Base-by-base conservation (phyloP, 208 protist genomes). In the Endotrypanum monterogeii region DNA sequence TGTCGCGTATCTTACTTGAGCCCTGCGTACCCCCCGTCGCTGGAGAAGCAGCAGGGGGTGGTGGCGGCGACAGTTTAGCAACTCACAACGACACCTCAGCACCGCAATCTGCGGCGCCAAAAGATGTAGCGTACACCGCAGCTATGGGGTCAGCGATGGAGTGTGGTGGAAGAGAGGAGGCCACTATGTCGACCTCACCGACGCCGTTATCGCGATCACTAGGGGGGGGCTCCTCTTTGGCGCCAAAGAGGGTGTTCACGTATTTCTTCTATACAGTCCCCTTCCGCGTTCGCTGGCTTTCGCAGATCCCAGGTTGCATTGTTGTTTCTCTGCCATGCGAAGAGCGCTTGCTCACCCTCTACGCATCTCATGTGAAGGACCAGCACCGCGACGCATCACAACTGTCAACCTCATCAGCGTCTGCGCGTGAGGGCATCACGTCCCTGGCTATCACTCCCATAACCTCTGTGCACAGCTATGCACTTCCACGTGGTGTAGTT, bases 301-400 rank as follows among this genome's bases (percentile, higher is more conserved):
- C 71, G 30, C 69, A 79, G 52, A 58, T 79, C 56, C 50, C 56
- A 18, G 74, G 77, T 0, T 63, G 71, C 30, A 39, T 96, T 46
- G 70, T 94, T 20, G 84, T 89, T 20, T 92, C 86, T 1, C 76
- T 96, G 14, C 84, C 92, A 7, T 93, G 84, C 77, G 92, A 96
- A 67, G 92, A 96, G 74, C 83, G 89, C 11, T 7, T 96, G 12
- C 52, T 94, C 14, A 87, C 86, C 6, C 46, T 96, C n/a, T 35
- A 74, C 20, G 84, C 67, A 3, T 69, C 85, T 18, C 74, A 83
- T 51, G 32, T 2, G 12, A 32, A 52, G 14, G 41, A 8, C 41
- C 11, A 52, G 39, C 25, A 67, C 41, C 6, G 25, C 41, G 25
- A 28, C 25, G 62, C 25, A 37, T n/a, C 25, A 32, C 41, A 37